Conservation (phyloP, 805 yeast genomes). For the Lipomyces chichibuensis region DNA sequence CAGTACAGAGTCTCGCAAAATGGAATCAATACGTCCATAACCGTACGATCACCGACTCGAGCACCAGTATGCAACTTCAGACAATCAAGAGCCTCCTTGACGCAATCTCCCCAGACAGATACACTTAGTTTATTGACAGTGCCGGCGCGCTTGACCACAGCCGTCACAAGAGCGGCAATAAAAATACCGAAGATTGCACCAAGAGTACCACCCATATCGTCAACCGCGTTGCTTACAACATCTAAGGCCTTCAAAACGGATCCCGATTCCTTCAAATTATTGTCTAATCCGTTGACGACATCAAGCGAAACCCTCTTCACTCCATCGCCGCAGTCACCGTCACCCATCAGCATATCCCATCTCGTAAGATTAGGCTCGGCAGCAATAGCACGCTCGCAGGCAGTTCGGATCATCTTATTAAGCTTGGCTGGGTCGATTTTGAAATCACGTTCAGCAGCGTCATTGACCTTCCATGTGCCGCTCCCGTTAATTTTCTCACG, state of each 20-base stretch:
- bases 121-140: slow-evolving; percentile 19
- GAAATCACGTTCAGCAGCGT: slow-evolving; percentile 8
- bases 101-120: slow-evolving; percentile 38
- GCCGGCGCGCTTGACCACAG: slow-evolving; percentile 20
- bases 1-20: slow-evolving; percentile 65
- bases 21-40: slow-evolving; percentile 87
- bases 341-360: slow-evolving; percentile 88
- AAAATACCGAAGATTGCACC: slow-evolving; percentile 91
- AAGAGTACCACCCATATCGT: slow-evolving; percentile 95
- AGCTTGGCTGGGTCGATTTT: slow-evolving; percentile 12
- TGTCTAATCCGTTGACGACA: slow-evolving; percentile 56
- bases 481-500: not conserved
- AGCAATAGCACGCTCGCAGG: slow-evolving; percentile 57
- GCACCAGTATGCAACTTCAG: slow-evolving; percentile 86
- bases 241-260: slow-evolving; percentile 54
- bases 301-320: slow-evolving; percentile 79
- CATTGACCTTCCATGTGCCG: slow-evolving; percentile 4
- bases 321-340: slow-evolving; percentile 96
- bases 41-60: slow-evolving; percentile 82
- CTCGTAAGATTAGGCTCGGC: slow-evolving; percentile 82
- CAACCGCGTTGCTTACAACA: slow-evolving; percentile 68
- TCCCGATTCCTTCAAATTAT: slow-evolving; percentile 52
- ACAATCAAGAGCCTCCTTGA: slow-evolving; percentile 63
- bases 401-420: slow-evolving; percentile 47
- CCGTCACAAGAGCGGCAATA: slow-evolving; percentile 69